Conservation (phyloP, 441 rosid genomes). For the Raphanus hybrid region DNA sequence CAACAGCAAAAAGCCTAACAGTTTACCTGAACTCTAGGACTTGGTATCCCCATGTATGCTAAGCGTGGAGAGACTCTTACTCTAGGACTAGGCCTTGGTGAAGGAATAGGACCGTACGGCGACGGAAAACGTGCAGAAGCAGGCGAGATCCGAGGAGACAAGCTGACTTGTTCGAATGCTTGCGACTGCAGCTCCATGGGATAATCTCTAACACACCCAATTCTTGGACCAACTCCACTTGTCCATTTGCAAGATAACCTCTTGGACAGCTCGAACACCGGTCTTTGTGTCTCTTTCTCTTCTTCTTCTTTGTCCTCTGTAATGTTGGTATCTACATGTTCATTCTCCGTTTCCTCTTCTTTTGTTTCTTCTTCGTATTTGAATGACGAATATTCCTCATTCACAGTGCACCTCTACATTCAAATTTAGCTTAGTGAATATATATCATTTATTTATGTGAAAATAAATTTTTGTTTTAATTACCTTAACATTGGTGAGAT, state of each 20-base stretch:
- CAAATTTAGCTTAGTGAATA: neutral
- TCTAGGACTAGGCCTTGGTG: slow-evolving; percentile 81
- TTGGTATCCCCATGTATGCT: slow-evolving; percentile 79
- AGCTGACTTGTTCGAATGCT: slow-evolving; percentile 76
- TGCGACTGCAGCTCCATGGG: slow-evolving; percentile 62
- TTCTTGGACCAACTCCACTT: slow-evolving; percentile 79
- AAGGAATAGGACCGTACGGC: slow-evolving; percentile 62
- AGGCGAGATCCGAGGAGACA: slow-evolving; percentile 60
- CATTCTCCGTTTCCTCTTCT: neutral
- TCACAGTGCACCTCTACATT: slow-evolving; percentile 65
- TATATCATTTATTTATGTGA: slow-evolving; percentile 4
- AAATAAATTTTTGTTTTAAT: neutral
- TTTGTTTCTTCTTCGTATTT: slow-evolving; percentile 36
- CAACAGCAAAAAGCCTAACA: slow-evolving; percentile 29
- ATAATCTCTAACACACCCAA: slow-evolving; percentile 85
- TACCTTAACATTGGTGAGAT: slow-evolving; percentile 70
- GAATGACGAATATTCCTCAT: slow-evolving; percentile 59
- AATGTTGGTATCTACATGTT: slow-evolving; percentile 19
- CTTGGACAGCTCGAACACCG: slow-evolving; percentile 48
- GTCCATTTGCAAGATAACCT: slow-evolving; percentile 83
- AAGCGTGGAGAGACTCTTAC: slow-evolving; percentile 59
- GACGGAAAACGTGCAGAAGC: slow-evolving; percentile 30
- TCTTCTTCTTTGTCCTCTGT: slow-evolving; percentile 28
- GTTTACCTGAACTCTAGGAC: slow-evolving; percentile 36
- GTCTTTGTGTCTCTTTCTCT: slow-evolving; percentile 41